A percentile compares a stretch with the other conserved stretches of the same genome.
Evolutionary conservation across 768 basidiomycete genomes (phyloP).

Genomic region (Leccinum arenicola): DNA sequence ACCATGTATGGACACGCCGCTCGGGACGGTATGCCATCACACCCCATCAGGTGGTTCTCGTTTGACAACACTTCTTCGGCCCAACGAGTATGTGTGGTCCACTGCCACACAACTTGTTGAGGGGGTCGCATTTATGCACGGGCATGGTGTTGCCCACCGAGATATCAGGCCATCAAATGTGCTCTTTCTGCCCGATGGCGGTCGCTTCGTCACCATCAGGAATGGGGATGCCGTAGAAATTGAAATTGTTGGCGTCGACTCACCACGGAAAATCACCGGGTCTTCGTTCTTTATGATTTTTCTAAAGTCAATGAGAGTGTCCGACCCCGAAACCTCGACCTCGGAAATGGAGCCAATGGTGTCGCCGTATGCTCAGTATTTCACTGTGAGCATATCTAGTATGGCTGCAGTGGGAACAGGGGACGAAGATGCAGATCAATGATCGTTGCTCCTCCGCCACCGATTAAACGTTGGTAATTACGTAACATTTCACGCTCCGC

Average conservation of each 20-base stretch:
- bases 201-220: background rate
- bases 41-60: background rate
- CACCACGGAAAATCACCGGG: background rate
- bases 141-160: background rate
- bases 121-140: background rate
- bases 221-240: background rate
- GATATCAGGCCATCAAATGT: background rate
- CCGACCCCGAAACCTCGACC: constrained; percentile 3
- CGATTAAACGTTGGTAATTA: too few species aligned
- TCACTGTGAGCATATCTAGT: background rate
- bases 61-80: background rate
- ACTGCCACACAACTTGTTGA: background rate
- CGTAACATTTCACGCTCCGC: background rate
- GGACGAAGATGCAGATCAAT: too few species aligned
- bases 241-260: background rate
- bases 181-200: background rate
- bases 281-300: constrained; percentile 2
- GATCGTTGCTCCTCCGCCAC: too few species aligned
- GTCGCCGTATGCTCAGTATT: background rate
- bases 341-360: background rate
- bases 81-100: background rate
- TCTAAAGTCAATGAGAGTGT: background rate
- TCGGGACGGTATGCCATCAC: background rate
- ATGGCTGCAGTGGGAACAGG: too few species aligned
- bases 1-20: background rate